phyloP scores from a whole-genome alignment of 2,329 filamentous ascomycete genomes.

The Fusarium caatingaense region DNA sequence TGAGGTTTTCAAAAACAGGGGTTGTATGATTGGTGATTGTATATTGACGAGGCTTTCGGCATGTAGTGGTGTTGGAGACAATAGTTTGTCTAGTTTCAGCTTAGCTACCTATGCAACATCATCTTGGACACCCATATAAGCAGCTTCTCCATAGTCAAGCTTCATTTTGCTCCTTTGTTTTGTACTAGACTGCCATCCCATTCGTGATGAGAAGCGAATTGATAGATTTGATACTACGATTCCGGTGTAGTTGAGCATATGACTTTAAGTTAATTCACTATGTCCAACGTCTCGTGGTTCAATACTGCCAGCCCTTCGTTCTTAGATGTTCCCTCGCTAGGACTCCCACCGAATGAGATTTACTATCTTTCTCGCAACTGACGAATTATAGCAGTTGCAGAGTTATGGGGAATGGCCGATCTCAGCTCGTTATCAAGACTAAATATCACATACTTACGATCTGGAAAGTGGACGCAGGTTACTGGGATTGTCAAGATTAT shows the following conservation, averaged over 20 bases:
- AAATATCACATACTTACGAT: background rate
- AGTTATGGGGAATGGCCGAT: background rate
- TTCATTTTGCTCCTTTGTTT: too few relatives aligned
- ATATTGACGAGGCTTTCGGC: background rate
- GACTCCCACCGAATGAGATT: background rate
- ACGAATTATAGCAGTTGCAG: background rate
- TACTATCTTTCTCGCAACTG: background rate
- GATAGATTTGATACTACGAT: background rate
- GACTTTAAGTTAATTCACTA: background rate
- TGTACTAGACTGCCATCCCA: background rate
- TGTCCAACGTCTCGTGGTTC: background rate
- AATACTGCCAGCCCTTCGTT: background rate
- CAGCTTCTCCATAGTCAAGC: background rate
- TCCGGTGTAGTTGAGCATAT: background rate
- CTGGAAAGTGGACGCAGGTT: background rate
- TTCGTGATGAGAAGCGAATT: background rate
- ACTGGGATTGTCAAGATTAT: background rate
- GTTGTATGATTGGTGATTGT: constrained; percentile 4
- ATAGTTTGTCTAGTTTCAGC: background rate
- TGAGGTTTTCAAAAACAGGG: constrained; percentile 8
- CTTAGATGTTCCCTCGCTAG: background rate
- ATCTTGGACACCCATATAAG: background rate
- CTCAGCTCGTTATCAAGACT: background rate
- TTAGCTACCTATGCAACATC: background rate
- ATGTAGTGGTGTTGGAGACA: background rate